Evolutionary conservation across 2,329 filamentous ascomycete species (phyloP), one percentile per base, ranked within the genome.

Genomic region (Aurifilum marmelostoma): DNA sequence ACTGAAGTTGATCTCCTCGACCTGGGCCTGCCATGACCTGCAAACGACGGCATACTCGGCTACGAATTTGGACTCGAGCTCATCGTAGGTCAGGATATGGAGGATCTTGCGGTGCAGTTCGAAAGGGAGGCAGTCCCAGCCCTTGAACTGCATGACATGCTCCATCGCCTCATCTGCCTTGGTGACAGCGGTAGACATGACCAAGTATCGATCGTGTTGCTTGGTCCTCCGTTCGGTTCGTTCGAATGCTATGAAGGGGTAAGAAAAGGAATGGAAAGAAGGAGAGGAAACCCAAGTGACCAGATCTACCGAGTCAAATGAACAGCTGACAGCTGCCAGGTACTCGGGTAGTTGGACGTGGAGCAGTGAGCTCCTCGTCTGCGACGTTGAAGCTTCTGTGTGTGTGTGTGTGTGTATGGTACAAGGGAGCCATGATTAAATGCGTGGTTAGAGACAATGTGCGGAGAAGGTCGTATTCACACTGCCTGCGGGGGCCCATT

Each of bases 31-130:
- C 75, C 75, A 77, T 39, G 75, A 72, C 43, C 63, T 62, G 66
- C 74, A 75, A 39, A 77, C 75, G 8, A 74, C 71, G n/a, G 75
- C 75, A 52, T 75, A 75, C 58, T 71, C 70, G 29, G 74, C 69
- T 66, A 68, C 50, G 24, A 72, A 50, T n/a, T 62, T 43, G 16
- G 54, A 66, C 32, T 64, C 50, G 29, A 65, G 50, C 39, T 70
- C 69, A 16, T 70, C 69, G 50, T 70, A 41, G 9, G 50, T 50
- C n/a, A 73, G 60, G 3, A 29, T 66, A 32, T 67, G 66, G 4
- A 72, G 62, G 50, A 73, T 63, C 47, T 72, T 70, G 14, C 62
- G 68, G 56, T 67, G 67, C 39, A 73, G 68, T 66, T 73, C 72
- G 24, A 65, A 68, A 11, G 69, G 69, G 29, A 70, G 47, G 27